phyloP scores from a whole-genome alignment of 2,329 filamentous ascomycete species.

The Curvularia eragrostidis region DNA sequence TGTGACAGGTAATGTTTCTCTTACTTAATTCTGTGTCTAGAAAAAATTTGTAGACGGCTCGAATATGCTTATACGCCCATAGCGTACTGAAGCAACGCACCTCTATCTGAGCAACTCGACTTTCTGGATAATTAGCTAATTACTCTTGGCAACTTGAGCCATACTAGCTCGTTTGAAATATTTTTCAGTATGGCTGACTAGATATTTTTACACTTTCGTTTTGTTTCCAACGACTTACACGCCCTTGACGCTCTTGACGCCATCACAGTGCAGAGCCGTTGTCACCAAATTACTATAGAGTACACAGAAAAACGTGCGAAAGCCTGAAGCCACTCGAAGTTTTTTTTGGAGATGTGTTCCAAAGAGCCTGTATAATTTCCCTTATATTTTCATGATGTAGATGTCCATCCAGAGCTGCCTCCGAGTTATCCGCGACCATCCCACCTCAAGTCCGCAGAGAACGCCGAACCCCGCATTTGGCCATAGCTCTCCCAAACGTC shows the following conservation, averaged over 20 bases:
- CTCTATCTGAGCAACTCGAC: background rate
- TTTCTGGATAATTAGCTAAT: background rate
- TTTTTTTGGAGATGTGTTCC: background rate
- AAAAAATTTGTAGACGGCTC: too few relatives aligned
- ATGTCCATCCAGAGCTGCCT: conserved; percentile 1
- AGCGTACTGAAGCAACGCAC: too few relatives aligned
- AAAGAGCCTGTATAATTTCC: background rate
- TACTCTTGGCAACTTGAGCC: too few relatives aligned
- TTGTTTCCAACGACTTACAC: conserved; percentile 14
- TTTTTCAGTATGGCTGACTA: background rate
- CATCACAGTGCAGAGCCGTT: conserved; percentile 13
- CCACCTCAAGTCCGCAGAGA: conserved; percentile 2
- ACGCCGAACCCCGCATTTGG: conserved; percentile 20
- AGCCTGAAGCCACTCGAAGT: background rate
- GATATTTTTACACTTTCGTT: background rate
- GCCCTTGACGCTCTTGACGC: conserved; percentile 33
- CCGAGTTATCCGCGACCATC: conserved; percentile 1
- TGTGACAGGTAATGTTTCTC: background rate
- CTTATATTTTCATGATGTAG: background rate
- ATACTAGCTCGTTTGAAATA: background rate
- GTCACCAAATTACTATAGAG: background rate
- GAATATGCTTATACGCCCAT: background rate
- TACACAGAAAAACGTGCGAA: background rate
- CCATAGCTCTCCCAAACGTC: conserved; percentile 19
- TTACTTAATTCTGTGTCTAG: background rate